Conservation (phyloP, 2,329 filamentous ascomycete species). For the Bimuria novae-zelandiae region DNA sequence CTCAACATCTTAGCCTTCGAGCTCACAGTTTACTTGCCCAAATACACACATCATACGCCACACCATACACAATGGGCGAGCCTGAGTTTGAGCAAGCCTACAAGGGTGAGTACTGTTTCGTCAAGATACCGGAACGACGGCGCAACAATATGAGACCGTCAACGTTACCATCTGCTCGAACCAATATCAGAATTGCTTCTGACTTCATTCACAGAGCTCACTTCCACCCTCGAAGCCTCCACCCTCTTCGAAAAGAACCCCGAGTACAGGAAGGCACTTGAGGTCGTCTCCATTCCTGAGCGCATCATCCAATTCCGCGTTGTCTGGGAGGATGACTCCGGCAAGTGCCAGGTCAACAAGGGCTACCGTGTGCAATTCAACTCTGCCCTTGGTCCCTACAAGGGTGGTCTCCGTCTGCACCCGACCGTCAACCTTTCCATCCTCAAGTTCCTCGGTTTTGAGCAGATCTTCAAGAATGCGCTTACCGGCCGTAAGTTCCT, state of each 20-base stretch:
- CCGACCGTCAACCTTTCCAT: slow-evolving; percentile 77
- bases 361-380: slow-evolving; percentile 99
- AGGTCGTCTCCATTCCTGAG: slow-evolving; percentile 88
- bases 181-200: slow-evolving; percentile 22
- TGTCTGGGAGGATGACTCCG: slow-evolving; percentile 93
- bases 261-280: slow-evolving; percentile 89
- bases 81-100: slow-evolving; percentile 99
- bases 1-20: background rate
- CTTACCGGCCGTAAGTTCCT: slow-evolving; percentile 79
- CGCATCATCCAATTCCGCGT: slow-evolving; percentile 97
- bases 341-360: slow-evolving; percentile 86
- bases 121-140: too few relatives aligned
- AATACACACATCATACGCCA: slow-evolving; percentile 1
- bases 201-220: slow-evolving; percentile 69
- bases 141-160: too few relatives aligned
- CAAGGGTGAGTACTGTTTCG: slow-evolving; percentile 68
- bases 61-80: slow-evolving; percentile 72
- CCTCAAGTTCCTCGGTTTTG: slow-evolving; percentile 97
- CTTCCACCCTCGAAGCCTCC: slow-evolving; percentile 90
- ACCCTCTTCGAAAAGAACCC: slow-evolving; percentile 92
- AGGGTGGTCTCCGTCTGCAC: slow-evolving; percentile 95
- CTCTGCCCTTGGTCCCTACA: slow-evolving; percentile 95
- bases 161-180: too few relatives aligned
- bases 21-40: background rate
- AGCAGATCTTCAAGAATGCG: slow-evolving; percentile 99